These are phyloP conservation scores for Penicillium expansum DNA, from an alignment of 2,329 filamentous ascomycete species.

Conservation along the genomic window DNA sequence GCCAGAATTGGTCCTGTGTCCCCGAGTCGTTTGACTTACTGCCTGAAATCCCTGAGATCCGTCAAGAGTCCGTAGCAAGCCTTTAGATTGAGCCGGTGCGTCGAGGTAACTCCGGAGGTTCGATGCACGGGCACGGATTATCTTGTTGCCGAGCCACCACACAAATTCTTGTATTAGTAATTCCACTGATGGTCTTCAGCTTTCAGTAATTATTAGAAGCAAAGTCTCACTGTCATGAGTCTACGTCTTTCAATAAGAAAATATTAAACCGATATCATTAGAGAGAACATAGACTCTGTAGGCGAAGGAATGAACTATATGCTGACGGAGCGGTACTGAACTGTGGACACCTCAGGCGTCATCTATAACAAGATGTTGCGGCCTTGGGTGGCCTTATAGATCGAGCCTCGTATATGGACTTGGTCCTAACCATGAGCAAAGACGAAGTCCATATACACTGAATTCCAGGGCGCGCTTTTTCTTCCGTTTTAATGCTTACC, in stretches of 20 bases:
- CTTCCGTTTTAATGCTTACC: too few species aligned
- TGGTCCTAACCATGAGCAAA: too few species aligned
- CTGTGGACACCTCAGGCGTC: background rate
- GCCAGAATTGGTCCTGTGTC: background rate
- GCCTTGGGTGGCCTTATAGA: background rate
- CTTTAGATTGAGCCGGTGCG: constrained; percentile 14
- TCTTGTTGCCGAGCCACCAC: constrained; percentile 9
- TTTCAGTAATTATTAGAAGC: background rate
- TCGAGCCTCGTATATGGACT: background rate
- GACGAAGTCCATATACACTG: too few species aligned
- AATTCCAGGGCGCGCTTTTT: too few species aligned
- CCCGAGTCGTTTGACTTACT: constrained; percentile 9
- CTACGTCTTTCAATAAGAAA: background rate
- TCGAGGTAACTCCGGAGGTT: constrained; percentile 18
- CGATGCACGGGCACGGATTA: constrained; percentile 11
- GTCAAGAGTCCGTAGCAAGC: constrained; percentile 13
- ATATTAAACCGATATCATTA: background rate
- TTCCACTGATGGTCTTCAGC: background rate
- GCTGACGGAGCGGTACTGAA: background rate
- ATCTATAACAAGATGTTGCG: background rate
- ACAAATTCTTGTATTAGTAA: constrained; percentile 13
- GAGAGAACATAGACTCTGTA: too few species aligned
- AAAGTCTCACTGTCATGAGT: background rate
- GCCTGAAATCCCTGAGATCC: constrained; percentile 10
- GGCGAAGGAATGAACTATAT: background rate